phyloP scores from a whole-genome alignment of 2,329 filamentous ascomycete genomes.

The Verticillium nubilum region DNA sequence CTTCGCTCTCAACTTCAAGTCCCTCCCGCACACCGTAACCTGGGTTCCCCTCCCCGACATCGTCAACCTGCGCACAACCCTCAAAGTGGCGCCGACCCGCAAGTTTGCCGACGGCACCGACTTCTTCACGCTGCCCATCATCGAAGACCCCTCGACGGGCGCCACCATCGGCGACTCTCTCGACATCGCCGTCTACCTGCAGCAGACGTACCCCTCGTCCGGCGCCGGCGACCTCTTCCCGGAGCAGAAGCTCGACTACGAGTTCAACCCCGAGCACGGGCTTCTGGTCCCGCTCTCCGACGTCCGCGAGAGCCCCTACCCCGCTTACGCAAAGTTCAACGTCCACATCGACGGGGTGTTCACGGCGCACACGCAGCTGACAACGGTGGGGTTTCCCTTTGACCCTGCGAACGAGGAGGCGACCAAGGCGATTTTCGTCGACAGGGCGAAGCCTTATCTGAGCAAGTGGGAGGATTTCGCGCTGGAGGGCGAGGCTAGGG shows the following conservation, averaged over 20 bases:
- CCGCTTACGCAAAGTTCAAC: slow-evolving; percentile 45
- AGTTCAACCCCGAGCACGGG: slow-evolving; percentile 18
- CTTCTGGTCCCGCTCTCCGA: slow-evolving; percentile 30
- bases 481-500: slow-evolving; percentile 30
- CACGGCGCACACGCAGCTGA: slow-evolving; percentile 35
- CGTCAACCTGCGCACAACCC: slow-evolving; percentile 34
- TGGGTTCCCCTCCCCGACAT: slow-evolving; percentile 53
- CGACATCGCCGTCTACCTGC: slow-evolving; percentile 58
- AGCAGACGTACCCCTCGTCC: slow-evolving; percentile 41
- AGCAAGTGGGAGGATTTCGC: slow-evolving; percentile 37
- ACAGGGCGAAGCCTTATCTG: slow-evolving; percentile 32
- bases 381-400: slow-evolving; percentile 37
- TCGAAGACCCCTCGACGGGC: slow-evolving; percentile 38
- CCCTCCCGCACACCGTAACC: slow-evolving; percentile 23
- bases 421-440: slow-evolving; percentile 39
- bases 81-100: slow-evolving; percentile 43
- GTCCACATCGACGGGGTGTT: slow-evolving; percentile 49
- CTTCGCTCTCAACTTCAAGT: slow-evolving; percentile 37
- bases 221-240: slow-evolving; percentile 45
- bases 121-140: slow-evolving; percentile 55
- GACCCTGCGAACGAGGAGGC: slow-evolving; percentile 40
- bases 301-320: slow-evolving; percentile 17
- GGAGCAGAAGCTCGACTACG: slow-evolving; percentile 32
- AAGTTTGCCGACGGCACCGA: slow-evolving; percentile 50
- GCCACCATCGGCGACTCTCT: slow-evolving; percentile 54